These are phyloP conservation scores for Fraxinus velutina DNA, from an alignment of 305 asterid species.

Conservation along the genomic window DNA sequence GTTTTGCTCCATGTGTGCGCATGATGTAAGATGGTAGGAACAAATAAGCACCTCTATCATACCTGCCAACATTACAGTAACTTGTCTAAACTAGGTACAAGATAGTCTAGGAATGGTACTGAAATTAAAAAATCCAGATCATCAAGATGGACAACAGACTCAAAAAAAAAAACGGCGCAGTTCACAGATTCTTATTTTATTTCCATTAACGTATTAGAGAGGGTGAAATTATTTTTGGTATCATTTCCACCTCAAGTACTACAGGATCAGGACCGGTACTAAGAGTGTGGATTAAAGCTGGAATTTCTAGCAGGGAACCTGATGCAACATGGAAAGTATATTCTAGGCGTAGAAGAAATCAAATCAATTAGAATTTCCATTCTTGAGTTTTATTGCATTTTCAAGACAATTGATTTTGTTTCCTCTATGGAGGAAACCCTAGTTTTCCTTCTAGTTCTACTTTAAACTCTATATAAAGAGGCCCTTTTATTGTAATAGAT, in stretches of 20 bases:
- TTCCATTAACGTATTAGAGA: neutral
- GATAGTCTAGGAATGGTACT: neutral
- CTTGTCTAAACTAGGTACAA: constrained; percentile 7
- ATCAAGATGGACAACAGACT: neutral
- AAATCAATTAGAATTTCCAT: neutral
- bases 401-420: neutral
- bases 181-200: neutral
- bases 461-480: neutral
- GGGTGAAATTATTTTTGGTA: neutral
- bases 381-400: neutral
- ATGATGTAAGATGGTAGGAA: constrained; percentile 85
- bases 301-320: neutral
- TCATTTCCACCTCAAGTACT: neutral
- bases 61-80: constrained; percentile 45
- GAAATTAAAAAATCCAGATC: neutral
- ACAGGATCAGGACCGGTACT: neutral
- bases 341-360: neutral
- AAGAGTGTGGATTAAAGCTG: neutral
- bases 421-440: too few species aligned
- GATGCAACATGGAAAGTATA: neutral
- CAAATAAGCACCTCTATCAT: constrained; percentile 79
- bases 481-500: neutral
- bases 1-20: constrained; percentile 98
- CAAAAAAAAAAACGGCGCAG: neutral
- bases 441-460: neutral